phyloP scores from a whole-genome alignment of 768 basidiomycete species.

The Pulveroboletus sp. region DNA sequence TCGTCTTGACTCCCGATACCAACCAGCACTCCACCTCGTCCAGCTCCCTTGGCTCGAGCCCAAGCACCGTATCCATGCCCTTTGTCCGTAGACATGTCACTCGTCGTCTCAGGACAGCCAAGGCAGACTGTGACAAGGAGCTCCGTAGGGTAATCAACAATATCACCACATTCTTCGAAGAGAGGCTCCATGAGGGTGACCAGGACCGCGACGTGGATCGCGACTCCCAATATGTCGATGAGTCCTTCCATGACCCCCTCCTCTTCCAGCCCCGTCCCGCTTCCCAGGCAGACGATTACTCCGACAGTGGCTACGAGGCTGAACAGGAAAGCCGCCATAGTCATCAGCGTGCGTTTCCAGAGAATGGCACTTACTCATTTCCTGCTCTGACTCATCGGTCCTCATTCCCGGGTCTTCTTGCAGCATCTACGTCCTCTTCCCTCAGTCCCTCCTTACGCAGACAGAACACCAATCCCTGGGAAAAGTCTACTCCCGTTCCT shows the following conservation, averaged over 20 bases:
- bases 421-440: conserved; percentile 60
- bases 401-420: conserved; percentile 50
- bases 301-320: conserved; percentile 79
- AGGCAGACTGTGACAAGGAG: conserved; percentile 95
- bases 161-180: conserved; percentile 93
- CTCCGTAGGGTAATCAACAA: conserved; percentile 89
- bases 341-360: conserved; percentile 71
- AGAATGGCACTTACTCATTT: conserved; percentile 35
- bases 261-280: conserved; percentile 51
- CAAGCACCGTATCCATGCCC: conserved; percentile 85
- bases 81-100: conserved; percentile 92
- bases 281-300: conserved; percentile 66
- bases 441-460: conserved; percentile 67
- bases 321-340: conserved; percentile 59
- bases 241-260: conserved; percentile 58
- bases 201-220: conserved; percentile 59
- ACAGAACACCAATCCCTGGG: conserved; percentile 63
- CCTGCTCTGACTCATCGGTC: conserved; percentile 49
- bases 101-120: conserved; percentile 87
- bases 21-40: conserved; percentile 20
- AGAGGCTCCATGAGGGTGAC: conserved; percentile 75
- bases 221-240: conserved; percentile 57
- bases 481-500: conserved; percentile 44
- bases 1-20: conserved; percentile 68
- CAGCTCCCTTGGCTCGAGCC: conserved; percentile 41